Evolutionary conservation across 208 protist genomes (phyloP), one percentile per base, ranked within the genome.

Genomic region (Acanthamoeba rhysodes): DNA sequence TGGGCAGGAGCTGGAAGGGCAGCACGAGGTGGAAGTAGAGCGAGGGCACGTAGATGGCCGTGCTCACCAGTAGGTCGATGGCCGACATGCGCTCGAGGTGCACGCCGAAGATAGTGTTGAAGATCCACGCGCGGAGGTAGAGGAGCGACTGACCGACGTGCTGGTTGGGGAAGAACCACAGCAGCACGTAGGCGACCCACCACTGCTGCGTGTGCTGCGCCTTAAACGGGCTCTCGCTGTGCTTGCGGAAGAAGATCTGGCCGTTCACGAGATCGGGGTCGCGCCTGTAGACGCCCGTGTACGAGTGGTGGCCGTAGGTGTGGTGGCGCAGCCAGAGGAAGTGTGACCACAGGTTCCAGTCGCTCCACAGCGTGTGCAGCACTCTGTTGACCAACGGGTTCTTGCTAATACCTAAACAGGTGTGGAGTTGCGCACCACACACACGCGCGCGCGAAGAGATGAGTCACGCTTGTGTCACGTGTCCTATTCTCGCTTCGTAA

Each of bases 291-390:
- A 94, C 45, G 91, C 72, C 72, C 18, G 91, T 94, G 74, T 94
- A 84, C 53, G 50, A 64, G 91, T 94, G 91, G 91, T 94, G 91
- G 12, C 91, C 91, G 74, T 85, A 85, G 48, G 62, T 70, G 91
- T 94, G 91, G 50, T 94, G 91, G 48, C 72, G 68, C 53, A 84
- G 70, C 91, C 91, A 94, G 32, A 93, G 27, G 53, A 85, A 85
- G 91, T 94, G 72, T 14, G 91, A 84, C 91, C 70, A 78, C 29
- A 84, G 41, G 91, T 85, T 94, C 68, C 70, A 94, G 91, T 85
- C 34, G 72, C 74, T 84, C 50, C 68, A 84, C n/a, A 84, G n/a
- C 45, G 91, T 85, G 91, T 84, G 70, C 55, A 82, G 57, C 32
- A 84, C 29, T n/a, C 87, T 7, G 72, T 94, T 94, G 22, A 94